Evolutionary conservation across 192 early-diverging fungal genomes (phyloP).

Genomic region (Pilaira anomala): DNA sequence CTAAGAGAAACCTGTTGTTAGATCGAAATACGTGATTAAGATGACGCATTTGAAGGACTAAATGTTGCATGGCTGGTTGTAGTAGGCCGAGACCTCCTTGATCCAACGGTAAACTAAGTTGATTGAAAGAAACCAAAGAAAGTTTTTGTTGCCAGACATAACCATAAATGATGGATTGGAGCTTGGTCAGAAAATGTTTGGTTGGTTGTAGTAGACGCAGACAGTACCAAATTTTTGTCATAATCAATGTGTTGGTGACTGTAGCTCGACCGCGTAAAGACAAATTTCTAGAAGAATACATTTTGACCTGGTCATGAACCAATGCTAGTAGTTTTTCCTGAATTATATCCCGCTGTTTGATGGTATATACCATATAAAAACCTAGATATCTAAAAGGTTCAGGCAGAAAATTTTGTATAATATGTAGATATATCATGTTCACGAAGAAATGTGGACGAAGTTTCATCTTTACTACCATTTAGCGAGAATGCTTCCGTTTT

Average conservation of each 20-base stretch:
- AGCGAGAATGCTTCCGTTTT: slow-evolving; percentile 7
- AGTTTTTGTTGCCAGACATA: not conserved
- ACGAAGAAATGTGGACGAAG: not conserved
- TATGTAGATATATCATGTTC: not conserved
- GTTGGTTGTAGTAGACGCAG: not conserved
- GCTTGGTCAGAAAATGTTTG: not conserved
- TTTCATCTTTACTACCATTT: not conserved
- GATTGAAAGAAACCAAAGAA: not conserved
- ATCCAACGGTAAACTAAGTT: not conserved
- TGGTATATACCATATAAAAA: not conserved
- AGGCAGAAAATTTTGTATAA: not conserved
- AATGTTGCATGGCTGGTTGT: not conserved
- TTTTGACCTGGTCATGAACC: not conserved
- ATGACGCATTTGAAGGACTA: not conserved
- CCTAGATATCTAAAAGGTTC: not conserved
- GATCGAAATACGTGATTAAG: not conserved
- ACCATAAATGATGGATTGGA: not conserved
- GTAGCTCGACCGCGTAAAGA: not conserved
- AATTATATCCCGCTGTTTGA: not conserved
- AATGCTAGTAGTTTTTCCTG: not conserved
- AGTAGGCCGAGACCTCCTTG: not conserved
- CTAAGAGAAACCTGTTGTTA: not conserved
- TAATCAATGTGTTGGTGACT: not conserved
- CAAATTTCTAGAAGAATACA: not conserved
- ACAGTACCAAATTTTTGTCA: not conserved